Percentiles rank a stretch among this genome's conserved stretches.
Conservation (phyloP, 352 stramenopile genomes). For the Phytophthora brassicae region DNA sequence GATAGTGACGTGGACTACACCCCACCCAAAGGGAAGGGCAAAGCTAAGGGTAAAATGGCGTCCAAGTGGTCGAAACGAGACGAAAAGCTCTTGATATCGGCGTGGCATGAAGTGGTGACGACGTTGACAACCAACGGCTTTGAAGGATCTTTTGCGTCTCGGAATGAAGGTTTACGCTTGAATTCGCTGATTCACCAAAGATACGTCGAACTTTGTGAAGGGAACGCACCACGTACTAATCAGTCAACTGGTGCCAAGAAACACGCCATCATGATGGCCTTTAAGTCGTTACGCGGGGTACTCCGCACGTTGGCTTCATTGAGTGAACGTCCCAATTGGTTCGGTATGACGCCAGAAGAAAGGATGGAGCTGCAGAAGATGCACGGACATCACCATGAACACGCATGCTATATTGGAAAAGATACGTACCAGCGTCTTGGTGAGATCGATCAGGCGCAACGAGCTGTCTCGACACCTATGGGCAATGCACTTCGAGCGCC, state of each 20-base stretch:
- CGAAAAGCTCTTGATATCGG: slow-evolving; percentile 28
- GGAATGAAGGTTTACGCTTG: slow-evolving; percentile 30
- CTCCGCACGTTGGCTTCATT: slow-evolving; percentile 32
- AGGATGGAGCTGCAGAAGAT: slow-evolving; percentile 37
- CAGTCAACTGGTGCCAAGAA: slow-evolving; percentile 40
- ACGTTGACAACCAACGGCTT: slow-evolving; percentile 22
- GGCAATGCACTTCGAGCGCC: slow-evolving; percentile 19
- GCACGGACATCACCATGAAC: slow-evolving; percentile 36
- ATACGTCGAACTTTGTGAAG: slow-evolving; percentile 34
- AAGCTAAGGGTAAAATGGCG: slow-evolving; percentile 19
- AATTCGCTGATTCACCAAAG: slow-evolving; percentile 41
- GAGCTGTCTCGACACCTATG: slow-evolving; percentile 20
- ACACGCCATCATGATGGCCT: slow-evolving; percentile 35
- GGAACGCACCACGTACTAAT: slow-evolving; percentile 22
- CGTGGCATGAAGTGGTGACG: slow-evolving; percentile 39
- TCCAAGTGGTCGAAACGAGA: slow-evolving; percentile 35
- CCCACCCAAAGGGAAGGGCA: slow-evolving; percentile 31
- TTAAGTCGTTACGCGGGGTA: slow-evolving; percentile 31
- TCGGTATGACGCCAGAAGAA: slow-evolving; percentile 36
- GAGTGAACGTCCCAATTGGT: slow-evolving; percentile 41
- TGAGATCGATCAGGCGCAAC: slow-evolving; percentile 34
- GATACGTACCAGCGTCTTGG: slow-evolving; percentile 30
- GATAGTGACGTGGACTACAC: slow-evolving; percentile 20
- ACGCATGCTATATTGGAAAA: slow-evolving; percentile 37
- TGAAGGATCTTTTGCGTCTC: slow-evolving; percentile 25